A percentile compares a stretch with the other conserved stretches of the same genome.
phyloP scores from a whole-genome alignment of 1,284 basidiomycete genomes.

The Lentinula novae-zelandiae region DNA sequence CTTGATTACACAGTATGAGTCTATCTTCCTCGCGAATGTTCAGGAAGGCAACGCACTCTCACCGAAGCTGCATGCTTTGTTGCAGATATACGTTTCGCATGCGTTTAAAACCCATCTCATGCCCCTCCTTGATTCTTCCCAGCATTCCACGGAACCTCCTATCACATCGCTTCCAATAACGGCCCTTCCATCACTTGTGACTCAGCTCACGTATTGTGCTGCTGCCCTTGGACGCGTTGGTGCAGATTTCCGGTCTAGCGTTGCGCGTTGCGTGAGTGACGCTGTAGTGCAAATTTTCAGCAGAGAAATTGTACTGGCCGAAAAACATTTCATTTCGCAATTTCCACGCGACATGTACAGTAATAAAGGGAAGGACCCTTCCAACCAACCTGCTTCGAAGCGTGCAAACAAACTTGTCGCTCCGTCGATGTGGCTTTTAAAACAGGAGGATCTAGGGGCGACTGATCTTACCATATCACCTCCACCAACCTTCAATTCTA shows the following conservation, averaged over 20 bases:
- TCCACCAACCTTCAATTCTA: slow-evolving; percentile 25
- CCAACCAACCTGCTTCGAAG: background rate
- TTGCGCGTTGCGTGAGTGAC: slow-evolving; percentile 62
- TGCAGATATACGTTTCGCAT: slow-evolving; percentile 51
- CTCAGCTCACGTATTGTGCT: slow-evolving; percentile 90
- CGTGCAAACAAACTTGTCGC: slow-evolving; percentile 8
- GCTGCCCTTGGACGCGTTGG: slow-evolving; percentile 92
- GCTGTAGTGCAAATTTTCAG: slow-evolving; percentile 47
- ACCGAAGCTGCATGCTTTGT: slow-evolving; percentile 38
- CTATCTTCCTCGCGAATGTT: slow-evolving; percentile 70
- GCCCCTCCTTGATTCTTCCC: slow-evolving; percentile 52
- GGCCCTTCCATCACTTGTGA: slow-evolving; percentile 76
- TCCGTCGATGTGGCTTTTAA: slow-evolving; percentile 52
- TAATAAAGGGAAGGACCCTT: background rate
- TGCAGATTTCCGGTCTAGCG: slow-evolving; percentile 71
- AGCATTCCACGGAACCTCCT: slow-evolving; percentile 24
- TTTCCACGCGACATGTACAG: slow-evolving; percentile 24
- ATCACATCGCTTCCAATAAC: slow-evolving; percentile 46
- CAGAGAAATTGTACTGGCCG: slow-evolving; percentile 34
- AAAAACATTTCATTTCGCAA: slow-evolving; percentile 18
- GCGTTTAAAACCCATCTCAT: slow-evolving; percentile 53
- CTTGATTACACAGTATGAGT: slow-evolving; percentile 83
- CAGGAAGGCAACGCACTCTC: background rate
- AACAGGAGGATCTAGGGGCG: slow-evolving; percentile 26
- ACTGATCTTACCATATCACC: slow-evolving; percentile 24